A percentile compares a stretch with the other conserved stretches of the same genome.
These are phyloP conservation scores for Macrophomina pseudophaseolina DNA, from an alignment of 2,329 filamentous ascomycete genomes.

Conservation along the genomic window DNA sequence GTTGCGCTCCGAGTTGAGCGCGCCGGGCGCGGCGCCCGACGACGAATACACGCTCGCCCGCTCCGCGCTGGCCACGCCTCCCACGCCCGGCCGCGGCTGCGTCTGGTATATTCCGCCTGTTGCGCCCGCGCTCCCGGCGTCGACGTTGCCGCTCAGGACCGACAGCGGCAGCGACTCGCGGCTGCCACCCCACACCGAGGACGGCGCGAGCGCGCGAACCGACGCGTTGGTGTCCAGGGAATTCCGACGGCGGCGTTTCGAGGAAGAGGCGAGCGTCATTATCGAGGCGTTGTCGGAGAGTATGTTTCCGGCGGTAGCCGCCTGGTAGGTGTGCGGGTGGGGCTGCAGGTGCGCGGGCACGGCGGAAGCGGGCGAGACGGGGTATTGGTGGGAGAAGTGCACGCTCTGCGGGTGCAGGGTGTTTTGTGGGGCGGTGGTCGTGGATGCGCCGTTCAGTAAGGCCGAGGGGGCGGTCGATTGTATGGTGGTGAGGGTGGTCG, in stretches of 20 bases:
- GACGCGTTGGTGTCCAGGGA: slow-evolving; percentile 87
- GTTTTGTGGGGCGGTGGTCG: slow-evolving; percentile 37
- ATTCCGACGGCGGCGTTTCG: slow-evolving; percentile 75
- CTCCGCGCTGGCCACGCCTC: slow-evolving; percentile 64
- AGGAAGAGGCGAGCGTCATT: slow-evolving; percentile 81
- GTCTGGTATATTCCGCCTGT: slow-evolving; percentile 57
- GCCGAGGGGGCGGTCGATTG: slow-evolving; percentile 72
- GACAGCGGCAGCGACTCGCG: slow-evolving; percentile 80
- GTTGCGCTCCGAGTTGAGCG: slow-evolving; percentile 75
- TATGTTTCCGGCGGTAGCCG: slow-evolving; percentile 81
- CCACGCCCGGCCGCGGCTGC: slow-evolving; percentile 59
- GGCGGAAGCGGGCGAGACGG: slow-evolving; percentile 67
- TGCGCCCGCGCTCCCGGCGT: slow-evolving; percentile 50
- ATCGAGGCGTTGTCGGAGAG: slow-evolving; percentile 87
- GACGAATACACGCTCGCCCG: slow-evolving; percentile 83
- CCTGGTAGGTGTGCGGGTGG: slow-evolving; percentile 71
- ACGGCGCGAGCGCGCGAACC: slow-evolving; percentile 81
- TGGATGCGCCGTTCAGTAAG: slow-evolving; percentile 43
- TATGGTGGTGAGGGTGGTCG: slow-evolving; percentile 84
- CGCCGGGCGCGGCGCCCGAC: slow-evolving; percentile 60
- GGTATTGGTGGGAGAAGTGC: slow-evolving; percentile 65
- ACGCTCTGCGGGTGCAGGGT: slow-evolving; percentile 41
- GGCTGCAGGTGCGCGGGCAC: slow-evolving; percentile 73
- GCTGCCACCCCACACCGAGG: slow-evolving; percentile 80
- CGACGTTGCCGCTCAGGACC: slow-evolving; percentile 74